phyloP scores from a whole-genome alignment of 192 early-diverging fungal species.

The Phlyctochytrium arcticum region DNA sequence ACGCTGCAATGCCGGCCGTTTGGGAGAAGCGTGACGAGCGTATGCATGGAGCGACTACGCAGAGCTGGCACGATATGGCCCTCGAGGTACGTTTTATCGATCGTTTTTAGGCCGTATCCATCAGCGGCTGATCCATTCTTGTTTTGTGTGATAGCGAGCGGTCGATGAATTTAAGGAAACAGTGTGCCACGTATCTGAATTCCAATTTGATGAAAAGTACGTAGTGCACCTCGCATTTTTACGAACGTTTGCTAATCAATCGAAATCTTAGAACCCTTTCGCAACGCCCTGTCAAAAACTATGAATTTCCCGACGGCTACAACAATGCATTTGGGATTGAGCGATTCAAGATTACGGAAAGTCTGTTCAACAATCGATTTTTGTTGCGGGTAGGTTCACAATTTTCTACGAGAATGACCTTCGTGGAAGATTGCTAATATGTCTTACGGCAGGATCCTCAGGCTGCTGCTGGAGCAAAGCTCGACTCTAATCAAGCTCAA shows the following conservation, averaged over 20 bases:
- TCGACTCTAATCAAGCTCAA: no score
- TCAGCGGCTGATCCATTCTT: slow-evolving; percentile 11
- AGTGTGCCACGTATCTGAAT: slow-evolving; percentile 76
- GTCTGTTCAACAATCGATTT: slow-evolving; percentile 74
- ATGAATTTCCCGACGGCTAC: slow-evolving; percentile 95
- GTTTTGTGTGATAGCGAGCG: slow-evolving; percentile 58
- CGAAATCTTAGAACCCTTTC: slow-evolving; percentile 11
- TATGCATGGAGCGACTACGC: slow-evolving; percentile 56
- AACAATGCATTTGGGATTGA: slow-evolving; percentile 75
- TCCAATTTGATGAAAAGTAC: slow-evolving; percentile 66
- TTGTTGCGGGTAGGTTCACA: slow-evolving; percentile 52
- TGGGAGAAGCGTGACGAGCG: slow-evolving; percentile 44
- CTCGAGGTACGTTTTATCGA: slow-evolving; percentile 48
- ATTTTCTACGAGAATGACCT: no score
- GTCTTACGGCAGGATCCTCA: no score
- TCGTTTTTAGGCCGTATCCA: not conserved
- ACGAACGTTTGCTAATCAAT: not conserved
- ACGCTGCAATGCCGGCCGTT: slow-evolving; percentile 58
- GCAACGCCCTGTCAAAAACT: slow-evolving; percentile 72
- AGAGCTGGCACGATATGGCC: slow-evolving; percentile 70
- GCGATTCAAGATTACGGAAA: slow-evolving; percentile 80
- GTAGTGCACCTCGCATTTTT: not conserved
- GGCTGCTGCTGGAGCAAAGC: no score
- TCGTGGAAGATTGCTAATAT: no score
- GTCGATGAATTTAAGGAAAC: slow-evolving; percentile 94